Conservation (phyloP, 345 rosid genomes). For the Erodium maritimum region DNA sequence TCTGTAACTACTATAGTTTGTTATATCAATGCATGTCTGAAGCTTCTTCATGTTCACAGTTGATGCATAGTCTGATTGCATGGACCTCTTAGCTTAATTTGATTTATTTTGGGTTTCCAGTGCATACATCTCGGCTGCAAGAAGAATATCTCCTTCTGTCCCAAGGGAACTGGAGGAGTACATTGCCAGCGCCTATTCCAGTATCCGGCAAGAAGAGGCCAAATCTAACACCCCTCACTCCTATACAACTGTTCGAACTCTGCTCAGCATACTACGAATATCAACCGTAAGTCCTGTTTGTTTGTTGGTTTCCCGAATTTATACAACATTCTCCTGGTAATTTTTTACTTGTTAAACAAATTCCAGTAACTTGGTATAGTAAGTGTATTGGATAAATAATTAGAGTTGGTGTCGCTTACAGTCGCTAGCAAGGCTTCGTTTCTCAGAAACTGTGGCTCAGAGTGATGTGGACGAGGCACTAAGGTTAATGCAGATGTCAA, state of each 20-base stretch:
- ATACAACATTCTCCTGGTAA: not conserved
- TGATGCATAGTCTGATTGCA: too few species aligned
- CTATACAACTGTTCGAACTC: constrained; percentile 85
- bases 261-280: constrained; percentile 89
- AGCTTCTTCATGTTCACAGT: too few species aligned
- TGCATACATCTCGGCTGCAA: constrained; percentile 89
- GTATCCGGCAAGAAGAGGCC: constrained; percentile 95
- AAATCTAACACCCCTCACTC: constrained; percentile 81
- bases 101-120: constrained; percentile 26
- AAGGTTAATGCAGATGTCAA: constrained; percentile 96
- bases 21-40: too few species aligned
- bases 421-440: constrained; percentile 95
- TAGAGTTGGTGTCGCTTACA: constrained; percentile 14
- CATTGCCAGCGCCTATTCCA: constrained; percentile 80
- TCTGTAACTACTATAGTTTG: too few species aligned
- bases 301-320: too few species aligned
- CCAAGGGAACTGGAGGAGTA: constrained; percentile 90
- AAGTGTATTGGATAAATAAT: not conserved
- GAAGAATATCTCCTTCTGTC: constrained; percentile 69
- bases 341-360: not conserved
- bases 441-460: constrained; percentile 89
- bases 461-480: constrained; percentile 99
- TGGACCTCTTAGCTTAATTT: constrained; percentile 1
- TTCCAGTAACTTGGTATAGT: not conserved
- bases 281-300: constrained; percentile 61